phyloP scores from a whole-genome alignment of 2,329 filamentous ascomycete genomes.

The Neofusicoccum ribis region DNA sequence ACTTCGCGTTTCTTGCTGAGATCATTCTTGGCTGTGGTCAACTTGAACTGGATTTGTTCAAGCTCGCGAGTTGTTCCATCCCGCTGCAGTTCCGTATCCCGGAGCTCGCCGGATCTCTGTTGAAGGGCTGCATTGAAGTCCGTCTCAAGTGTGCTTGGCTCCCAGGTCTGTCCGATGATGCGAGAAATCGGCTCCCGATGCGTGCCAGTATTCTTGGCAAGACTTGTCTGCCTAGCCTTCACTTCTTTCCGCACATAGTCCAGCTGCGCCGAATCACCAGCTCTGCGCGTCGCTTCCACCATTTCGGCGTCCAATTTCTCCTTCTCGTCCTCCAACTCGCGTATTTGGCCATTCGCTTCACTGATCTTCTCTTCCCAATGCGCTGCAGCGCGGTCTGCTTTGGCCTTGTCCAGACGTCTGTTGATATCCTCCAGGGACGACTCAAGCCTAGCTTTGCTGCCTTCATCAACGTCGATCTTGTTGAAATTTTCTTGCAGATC shows the following conservation, averaged over 20 bases:
- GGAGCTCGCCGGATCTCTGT: conserved; percentile 58
- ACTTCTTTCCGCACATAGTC: conserved; percentile 81
- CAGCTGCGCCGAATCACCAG: conserved; percentile 79
- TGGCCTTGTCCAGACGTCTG: conserved; percentile 60
- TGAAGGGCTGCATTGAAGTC: conserved; percentile 67
- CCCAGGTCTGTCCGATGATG: conserved; percentile 68
- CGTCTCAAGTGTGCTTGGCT: conserved; percentile 66
- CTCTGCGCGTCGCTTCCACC: conserved; percentile 76
- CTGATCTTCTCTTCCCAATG: conserved; percentile 72
- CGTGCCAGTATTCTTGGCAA: conserved; percentile 75
- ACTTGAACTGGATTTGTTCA: conserved; percentile 72
- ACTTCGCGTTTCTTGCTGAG: conserved; percentile 66
- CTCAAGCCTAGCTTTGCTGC: conserved; percentile 74
- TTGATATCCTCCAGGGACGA: conserved; percentile 71
- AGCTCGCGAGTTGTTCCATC: conserved; percentile 72
- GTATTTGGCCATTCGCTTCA: conserved; percentile 64
- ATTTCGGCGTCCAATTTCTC: conserved; percentile 77
- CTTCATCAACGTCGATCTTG: conserved; percentile 81
- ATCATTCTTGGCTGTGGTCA: conserved; percentile 66
- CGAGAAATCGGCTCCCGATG: conserved; percentile 70
- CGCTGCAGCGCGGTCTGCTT: conserved; percentile 62
- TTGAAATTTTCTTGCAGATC: conserved; percentile 68
- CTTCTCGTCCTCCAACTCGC: conserved; percentile 69
- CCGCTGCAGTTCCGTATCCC: conserved; percentile 67
- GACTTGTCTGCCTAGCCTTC: conserved; percentile 68